phyloP scores from a whole-genome alignment of 345 rosid genomes.

The Syzygium jambos region DNA sequence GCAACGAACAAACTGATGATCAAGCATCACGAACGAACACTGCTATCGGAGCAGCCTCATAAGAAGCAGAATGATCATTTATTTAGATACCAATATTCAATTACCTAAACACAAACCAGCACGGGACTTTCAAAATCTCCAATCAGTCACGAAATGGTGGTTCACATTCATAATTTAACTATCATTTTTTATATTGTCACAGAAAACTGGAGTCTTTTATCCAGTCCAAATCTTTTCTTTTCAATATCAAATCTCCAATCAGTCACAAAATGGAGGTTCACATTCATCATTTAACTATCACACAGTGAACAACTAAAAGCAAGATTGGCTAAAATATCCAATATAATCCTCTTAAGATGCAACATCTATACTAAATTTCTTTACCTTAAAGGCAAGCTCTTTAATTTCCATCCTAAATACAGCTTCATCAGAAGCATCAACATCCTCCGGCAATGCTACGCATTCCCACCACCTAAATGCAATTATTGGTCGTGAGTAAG shows the following conservation, averaged over 20 bases:
- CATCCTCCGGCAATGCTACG: constrained; percentile 70
- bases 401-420: constrained; percentile 67
- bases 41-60: not conserved
- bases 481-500: not conserved
- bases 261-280: not conserved
- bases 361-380: not conserved
- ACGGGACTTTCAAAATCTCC: not conserved
- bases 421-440: constrained; percentile 59
- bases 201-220: not conserved
- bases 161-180: not conserved
- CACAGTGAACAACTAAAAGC: not conserved
- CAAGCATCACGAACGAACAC: not conserved
- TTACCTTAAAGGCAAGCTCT: constrained; percentile 69
- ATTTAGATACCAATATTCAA: not conserved
- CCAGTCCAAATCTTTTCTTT: not conserved
- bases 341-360: not conserved
- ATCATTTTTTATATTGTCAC: not conserved
- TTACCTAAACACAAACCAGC: not conserved
- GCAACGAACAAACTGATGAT: not conserved
- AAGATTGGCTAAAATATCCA: not conserved
- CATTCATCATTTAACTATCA: not conserved
- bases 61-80: not conserved
- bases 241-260: not conserved
- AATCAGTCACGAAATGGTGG: not conserved
- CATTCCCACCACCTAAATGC: constrained; percentile 93